These are phyloP conservation scores for Penicillium sp. DNA, from an alignment of 2,329 filamentous ascomycete species.

Conservation along the genomic window DNA sequence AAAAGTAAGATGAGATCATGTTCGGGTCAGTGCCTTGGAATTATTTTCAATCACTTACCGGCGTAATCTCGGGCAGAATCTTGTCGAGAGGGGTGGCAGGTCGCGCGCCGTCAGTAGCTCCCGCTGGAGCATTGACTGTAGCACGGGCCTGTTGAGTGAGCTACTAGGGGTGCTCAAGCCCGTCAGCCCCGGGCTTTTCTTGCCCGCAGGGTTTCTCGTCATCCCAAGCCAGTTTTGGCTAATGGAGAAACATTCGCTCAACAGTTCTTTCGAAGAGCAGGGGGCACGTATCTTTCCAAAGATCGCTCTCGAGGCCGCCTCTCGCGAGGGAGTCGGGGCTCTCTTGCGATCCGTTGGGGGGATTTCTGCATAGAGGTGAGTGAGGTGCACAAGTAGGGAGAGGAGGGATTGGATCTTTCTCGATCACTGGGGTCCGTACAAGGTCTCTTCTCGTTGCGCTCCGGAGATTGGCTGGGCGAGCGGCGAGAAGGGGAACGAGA, in stretches of 20 bases:
- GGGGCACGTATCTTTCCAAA: conserved; percentile 50
- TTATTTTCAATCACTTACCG: conserved; percentile 38
- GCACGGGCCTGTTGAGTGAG: conserved; percentile 8
- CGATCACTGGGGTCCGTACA: conserved; percentile 50
- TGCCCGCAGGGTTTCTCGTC: conserved; percentile 27
- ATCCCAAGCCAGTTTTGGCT: conserved; percentile 46
- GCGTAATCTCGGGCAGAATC: conserved; percentile 32
- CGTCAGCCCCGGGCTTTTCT: conserved; percentile 24
- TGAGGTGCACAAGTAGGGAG: conserved; percentile 49
- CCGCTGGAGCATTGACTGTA: background rate
- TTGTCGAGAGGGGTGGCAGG: conserved; percentile 21
- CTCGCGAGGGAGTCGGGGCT: conserved; percentile 43
- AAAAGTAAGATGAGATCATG: background rate
- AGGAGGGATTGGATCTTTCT: conserved; percentile 54
- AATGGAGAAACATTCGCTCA: background rate
- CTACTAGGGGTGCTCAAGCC: conserved; percentile 28
- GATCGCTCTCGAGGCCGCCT: conserved; percentile 39
- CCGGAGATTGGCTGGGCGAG: conserved; percentile 36
- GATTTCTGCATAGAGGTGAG: conserved; percentile 60
- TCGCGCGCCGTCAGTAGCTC: conserved; percentile 11
- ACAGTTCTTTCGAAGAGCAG: conserved; percentile 46
- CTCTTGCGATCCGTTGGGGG: conserved; percentile 46
- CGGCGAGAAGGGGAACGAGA: conserved; percentile 36
- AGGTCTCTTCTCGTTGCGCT: conserved; percentile 41
- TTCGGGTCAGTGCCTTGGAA: background rate